These are phyloP conservation scores for Moelleriella libera DNA, from an alignment of 2,329 filamentous ascomycete genomes.

Conservation along the genomic window DNA sequence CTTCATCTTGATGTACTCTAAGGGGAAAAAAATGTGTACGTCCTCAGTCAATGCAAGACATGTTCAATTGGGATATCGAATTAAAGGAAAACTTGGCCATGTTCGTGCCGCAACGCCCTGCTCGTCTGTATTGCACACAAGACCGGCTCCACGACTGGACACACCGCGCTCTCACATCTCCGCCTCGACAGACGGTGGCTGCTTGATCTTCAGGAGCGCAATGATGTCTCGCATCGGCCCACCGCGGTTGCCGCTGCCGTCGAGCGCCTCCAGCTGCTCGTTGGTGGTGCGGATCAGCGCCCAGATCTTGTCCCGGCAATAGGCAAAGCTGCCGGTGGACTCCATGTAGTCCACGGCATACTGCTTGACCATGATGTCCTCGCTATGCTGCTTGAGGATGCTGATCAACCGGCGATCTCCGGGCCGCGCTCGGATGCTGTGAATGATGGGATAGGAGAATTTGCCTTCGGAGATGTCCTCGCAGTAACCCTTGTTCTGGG, in stretches of 20 bases:
- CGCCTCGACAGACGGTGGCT: not conserved
- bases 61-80: too few relatives aligned
- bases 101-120: too few relatives aligned
- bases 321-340: conserved; percentile 3
- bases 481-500: conserved; percentile 4
- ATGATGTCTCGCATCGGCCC: not conserved
- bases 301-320: not conserved
- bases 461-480: conserved; percentile 6
- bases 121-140: too few relatives aligned
- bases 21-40: too few relatives aligned
- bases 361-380: conserved; percentile 2
- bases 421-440: conserved; percentile 3
- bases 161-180: too few relatives aligned
- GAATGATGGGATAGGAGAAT: conserved; percentile 5
- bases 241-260: not conserved
- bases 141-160: too few relatives aligned
- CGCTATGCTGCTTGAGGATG: conserved; percentile 3
- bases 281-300: not conserved
- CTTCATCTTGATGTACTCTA: too few relatives aligned
- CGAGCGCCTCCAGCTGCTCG: not conserved
- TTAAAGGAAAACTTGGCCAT: too few relatives aligned
- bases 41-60: too few relatives aligned
- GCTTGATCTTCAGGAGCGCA: not conserved
- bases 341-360: conserved; percentile 2
- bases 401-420: conserved; percentile 1